Base-by-base conservation (phyloP, 495 filamentous ascomycete species). In the Trichoderma gamsii region DNA sequence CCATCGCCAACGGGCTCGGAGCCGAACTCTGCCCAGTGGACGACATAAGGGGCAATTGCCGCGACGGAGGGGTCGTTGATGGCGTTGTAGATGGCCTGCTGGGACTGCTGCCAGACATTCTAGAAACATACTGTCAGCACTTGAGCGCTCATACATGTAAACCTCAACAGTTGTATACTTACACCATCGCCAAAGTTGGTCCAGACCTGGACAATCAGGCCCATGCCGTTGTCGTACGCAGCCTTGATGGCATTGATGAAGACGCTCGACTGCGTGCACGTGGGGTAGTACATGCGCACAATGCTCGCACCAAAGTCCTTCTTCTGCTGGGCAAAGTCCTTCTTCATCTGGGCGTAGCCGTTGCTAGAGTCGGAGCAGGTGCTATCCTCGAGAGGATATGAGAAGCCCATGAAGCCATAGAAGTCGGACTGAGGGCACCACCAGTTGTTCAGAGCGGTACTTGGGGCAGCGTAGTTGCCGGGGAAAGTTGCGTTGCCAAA, bases 1-100 rank as follows among this genome's bases (percentile, higher is more conserved):
- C 70, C 71, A 44, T 73, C 71, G 38, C 69, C 69, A 29, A 73
- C 67, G n/a, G 71, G 72, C 66, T 73, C 72, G 3, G 71, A 69
- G 21, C 72, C 72, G 66, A 73, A 72, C 35, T 73, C 72, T 13
- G 65, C 67, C 66, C 64, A 70, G 69, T 73, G 72, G 18, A 73
- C 69, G 35, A 73, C 72, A 64, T 73, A 73, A 18, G 72, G 72
- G 21, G 71, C 71, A 66, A 73, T 69, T 6, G 41, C 61, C 8
- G 64, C 44, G 49, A 66, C 72, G 27, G 52, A 29, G 2, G 66
- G 27, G 15, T 67, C 68, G 18, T 67, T 70, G 27, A 72, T n/a
- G 38, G 67, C 71, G 44, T 71, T 63, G 43, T 66, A 69, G 27
- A 71, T 71, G 21, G 70, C 67, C 64, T 66, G 63, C 35, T 71